phyloP scores from a whole-genome alignment of 208 protist genomes.

The Lotmaria passim region DNA sequence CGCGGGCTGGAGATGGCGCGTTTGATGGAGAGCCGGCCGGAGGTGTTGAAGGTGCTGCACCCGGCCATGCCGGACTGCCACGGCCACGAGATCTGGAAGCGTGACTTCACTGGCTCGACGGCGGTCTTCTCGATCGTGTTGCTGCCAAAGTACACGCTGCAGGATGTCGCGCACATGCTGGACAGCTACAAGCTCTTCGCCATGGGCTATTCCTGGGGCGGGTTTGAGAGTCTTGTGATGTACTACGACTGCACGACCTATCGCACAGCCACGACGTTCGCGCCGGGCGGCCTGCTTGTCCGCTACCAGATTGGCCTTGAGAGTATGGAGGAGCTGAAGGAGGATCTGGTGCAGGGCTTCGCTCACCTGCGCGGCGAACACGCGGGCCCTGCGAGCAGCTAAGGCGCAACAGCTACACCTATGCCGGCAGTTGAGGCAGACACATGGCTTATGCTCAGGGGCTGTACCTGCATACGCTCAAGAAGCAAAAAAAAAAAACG shows the following conservation, averaged over 20 bases:
- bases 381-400: slow-evolving; percentile 2
- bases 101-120: slow-evolving; percentile 38
- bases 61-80: slow-evolving; percentile 28
- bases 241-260: slow-evolving; percentile 33
- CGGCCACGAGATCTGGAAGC: slow-evolving; percentile 41
- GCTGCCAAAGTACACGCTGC: slow-evolving; percentile 28
- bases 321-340: slow-evolving; percentile 38
- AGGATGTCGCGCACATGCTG: slow-evolving; percentile 30
- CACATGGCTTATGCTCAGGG: too few species aligned
- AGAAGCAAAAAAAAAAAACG: too few species aligned
- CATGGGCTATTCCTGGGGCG: slow-evolving; percentile 41
- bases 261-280: slow-evolving; percentile 35
- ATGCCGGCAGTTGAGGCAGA: too few species aligned
- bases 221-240: slow-evolving; percentile 40
- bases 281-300: slow-evolving; percentile 29
- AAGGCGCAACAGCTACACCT: too few species aligned
- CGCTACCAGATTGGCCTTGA: slow-evolving; percentile 40
- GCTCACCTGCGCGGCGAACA: slow-evolving; percentile 11
- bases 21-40: slow-evolving; percentile 26
- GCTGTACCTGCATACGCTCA: too few species aligned
- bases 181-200: slow-evolving; percentile 30
- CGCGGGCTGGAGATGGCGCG: slow-evolving; percentile 27
- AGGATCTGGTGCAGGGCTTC: slow-evolving; percentile 34
- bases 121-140: slow-evolving; percentile 33
- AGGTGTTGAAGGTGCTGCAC: slow-evolving; percentile 37